Evolutionary conservation across 2,329 filamentous ascomycete genomes (phyloP), one percentile per base, ranked within the genome.

Genomic region (Phialocephala subalpina): DNA sequence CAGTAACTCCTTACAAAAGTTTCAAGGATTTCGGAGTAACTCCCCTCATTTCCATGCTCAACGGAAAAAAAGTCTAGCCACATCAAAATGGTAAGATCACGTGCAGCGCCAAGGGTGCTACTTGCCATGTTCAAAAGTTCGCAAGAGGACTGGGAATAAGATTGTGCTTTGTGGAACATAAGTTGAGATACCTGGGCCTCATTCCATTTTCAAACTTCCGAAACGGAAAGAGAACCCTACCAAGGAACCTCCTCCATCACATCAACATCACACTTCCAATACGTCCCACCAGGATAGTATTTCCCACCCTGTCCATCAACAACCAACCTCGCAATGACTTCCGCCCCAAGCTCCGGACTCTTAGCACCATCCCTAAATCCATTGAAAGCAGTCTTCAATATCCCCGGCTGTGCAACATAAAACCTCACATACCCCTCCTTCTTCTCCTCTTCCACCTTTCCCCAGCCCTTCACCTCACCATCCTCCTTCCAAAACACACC

Each of bases 241-340:
- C 38, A 42, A 42, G 38, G 38, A 42, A 42, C 38, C 12, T 42
- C 38, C 38, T 42, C 38, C 38, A 42, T 42, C 4, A 6, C 38
- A 14, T 42, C 38, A 42, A 42, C 38, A 42, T 42, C 38, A 42
- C 38, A 42, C 38, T 42, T 42, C 38, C 38, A 42, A 42, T 42
- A 42, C 38, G 38, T 42, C 4, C 38, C 38, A 4, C 38, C 38
- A 42, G 18, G 38, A 42, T 16, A 14, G 18, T 42, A 42, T 12
- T 42, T 42, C 38, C 38, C 38, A 14, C 14, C 38, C 12, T 42
- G 12, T 12, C 38, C 38, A 42, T 42, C 38, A 42, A 42, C 12
- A 14, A 14, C 12, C 38, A 42, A 42, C 38, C 38, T 42, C 12
- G 18, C 4, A 14, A n/a, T n/a, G 5, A 42, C 38, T n/a, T 42